Evolutionary conservation across 2,329 filamentous ascomycete genomes (phyloP).

Genomic region (Juglanconis sp.): DNA sequence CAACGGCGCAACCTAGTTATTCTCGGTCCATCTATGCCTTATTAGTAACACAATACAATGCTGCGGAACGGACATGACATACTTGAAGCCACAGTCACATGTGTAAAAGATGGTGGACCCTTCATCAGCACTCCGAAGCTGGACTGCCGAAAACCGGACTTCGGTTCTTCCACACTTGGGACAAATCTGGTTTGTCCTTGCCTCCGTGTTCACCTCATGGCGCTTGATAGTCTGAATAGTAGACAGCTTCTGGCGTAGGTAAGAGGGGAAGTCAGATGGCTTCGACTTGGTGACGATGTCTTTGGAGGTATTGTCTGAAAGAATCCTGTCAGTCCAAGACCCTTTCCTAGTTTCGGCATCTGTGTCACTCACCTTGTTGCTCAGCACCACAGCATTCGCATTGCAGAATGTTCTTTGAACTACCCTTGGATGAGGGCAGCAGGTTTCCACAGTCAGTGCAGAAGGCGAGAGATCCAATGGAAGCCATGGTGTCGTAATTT

Average conservation of each 20-base stretch:
- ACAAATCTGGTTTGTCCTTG: constrained; percentile 66
- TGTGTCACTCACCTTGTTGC: constrained; percentile 66
- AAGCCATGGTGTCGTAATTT: constrained; percentile 60
- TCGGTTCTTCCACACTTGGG: constrained; percentile 77
- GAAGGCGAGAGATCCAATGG: constrained; percentile 87
- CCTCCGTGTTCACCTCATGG: constrained; percentile 73
- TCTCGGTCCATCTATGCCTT: constrained; percentile 49
- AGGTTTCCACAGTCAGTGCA: constrained; percentile 91
- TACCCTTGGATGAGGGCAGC: constrained; percentile 75
- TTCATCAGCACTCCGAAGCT: constrained; percentile 90
- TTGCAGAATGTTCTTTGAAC: constrained; percentile 68
- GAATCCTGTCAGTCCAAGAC: background rate
- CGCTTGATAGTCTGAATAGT: constrained; percentile 77
- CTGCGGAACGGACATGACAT: constrained; percentile 32
- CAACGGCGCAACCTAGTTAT: constrained; percentile 45
- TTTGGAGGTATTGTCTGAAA: constrained; percentile 68
- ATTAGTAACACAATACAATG: constrained; percentile 24
- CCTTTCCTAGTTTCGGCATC: background rate
- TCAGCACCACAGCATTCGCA: constrained; percentile 85
- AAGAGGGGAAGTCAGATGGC: constrained; percentile 83
- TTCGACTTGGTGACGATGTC: constrained; percentile 82
- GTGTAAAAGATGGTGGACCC: constrained; percentile 88
- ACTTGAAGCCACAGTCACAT: constrained; percentile 85
- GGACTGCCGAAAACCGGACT: constrained; percentile 80
- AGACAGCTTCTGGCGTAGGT: constrained; percentile 83